Percentiles rank a stretch among this genome's conserved stretches.
phyloP scores from a whole-genome alignment of 768 basidiomycete species.

The Phaffia tasmanica region DNA sequence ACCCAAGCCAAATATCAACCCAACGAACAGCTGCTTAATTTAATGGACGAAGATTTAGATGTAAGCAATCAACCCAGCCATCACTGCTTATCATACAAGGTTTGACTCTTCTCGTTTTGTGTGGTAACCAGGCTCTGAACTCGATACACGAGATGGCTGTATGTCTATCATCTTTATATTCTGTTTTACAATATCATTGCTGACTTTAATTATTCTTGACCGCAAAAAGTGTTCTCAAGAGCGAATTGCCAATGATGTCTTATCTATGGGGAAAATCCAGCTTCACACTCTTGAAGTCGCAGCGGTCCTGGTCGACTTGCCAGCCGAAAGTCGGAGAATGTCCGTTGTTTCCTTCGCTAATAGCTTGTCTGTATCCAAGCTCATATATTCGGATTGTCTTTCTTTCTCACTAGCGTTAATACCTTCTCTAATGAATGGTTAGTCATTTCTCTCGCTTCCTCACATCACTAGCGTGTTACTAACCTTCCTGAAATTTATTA shows the following conservation, averaged over 20 bases:
- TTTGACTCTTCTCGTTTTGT: no score
- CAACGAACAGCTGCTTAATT: conserved; percentile 3
- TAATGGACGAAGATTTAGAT: conserved; percentile 22
- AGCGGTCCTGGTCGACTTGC: conserved; percentile 27
- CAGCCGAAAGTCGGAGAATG: background rate
- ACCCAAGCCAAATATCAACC: background rate
- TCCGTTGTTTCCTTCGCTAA: no score
- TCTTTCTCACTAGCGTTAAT: conserved; percentile 26
- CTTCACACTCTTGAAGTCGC: conserved; percentile 34
- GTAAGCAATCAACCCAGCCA: no score
- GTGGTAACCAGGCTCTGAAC: conserved; percentile 33
- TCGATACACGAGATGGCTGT: conserved; percentile 35
- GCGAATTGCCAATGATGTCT: conserved; percentile 40
- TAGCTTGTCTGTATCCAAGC: no score
- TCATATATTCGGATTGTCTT: background rate
- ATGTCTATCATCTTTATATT: conserved; percentile 29
- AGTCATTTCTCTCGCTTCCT: background rate
- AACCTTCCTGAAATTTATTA: background rate
- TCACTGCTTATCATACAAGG: no score
- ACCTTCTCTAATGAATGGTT: conserved; percentile 40
- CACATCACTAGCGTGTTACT: no score
- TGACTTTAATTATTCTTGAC: background rate
- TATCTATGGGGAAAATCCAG: conserved; percentile 41
- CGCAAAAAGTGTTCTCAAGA: conserved; percentile 35
- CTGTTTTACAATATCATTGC: conserved; percentile 11